Evolutionary conservation across 257 asterid genomes (phyloP).

Genomic region (Thymus mandschuricus): DNA sequence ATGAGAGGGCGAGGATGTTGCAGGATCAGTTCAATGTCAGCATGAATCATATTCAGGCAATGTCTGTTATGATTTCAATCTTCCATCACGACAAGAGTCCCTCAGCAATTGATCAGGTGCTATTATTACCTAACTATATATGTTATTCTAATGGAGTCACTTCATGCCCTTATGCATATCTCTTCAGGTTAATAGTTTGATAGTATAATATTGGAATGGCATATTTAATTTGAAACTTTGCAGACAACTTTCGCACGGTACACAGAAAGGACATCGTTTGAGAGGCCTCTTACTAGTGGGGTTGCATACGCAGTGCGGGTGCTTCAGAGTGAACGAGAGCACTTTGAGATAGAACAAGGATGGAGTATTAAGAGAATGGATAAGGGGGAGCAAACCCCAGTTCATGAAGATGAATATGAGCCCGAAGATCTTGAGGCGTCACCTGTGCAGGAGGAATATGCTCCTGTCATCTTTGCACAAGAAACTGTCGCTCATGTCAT

Average conservation of each 20-base stretch:
- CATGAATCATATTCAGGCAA: slow-evolving; percentile 94
- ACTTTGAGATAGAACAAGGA: slow-evolving; percentile 81
- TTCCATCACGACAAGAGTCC: slow-evolving; percentile 89
- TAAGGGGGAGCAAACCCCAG: slow-evolving; percentile 76
- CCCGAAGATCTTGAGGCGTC: slow-evolving; percentile 77
- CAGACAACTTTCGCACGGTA: slow-evolving; percentile 86
- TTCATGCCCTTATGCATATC: background rate
- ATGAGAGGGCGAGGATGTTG: slow-evolving; percentile 95
- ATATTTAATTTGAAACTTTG: slow-evolving; percentile 8
- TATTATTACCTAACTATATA: background rate
- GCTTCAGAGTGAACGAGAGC: slow-evolving; percentile 76
- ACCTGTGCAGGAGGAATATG: slow-evolving; percentile 87
- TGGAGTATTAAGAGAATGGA: slow-evolving; percentile 96
- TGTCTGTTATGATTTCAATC: slow-evolving; percentile 90
- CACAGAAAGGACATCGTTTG: slow-evolving; percentile 88
- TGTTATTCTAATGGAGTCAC: no score
- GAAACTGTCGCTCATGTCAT: slow-evolving; percentile 94
- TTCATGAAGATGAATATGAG: slow-evolving; percentile 83
- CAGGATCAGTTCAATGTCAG: slow-evolving; percentile 98
- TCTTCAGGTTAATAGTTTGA: background rate
- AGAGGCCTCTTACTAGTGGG: slow-evolving; percentile 98
- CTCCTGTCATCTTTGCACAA: slow-evolving; percentile 97
- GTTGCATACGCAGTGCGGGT: slow-evolving; percentile 98
- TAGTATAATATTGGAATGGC: background rate
- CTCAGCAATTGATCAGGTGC: slow-evolving; percentile 93